A percentile compares a stretch with the other conserved stretches of the same genome.
phyloP scores from a whole-genome alignment of 2,329 filamentous ascomycete genomes.

The Fusarium kyushuense region DNA sequence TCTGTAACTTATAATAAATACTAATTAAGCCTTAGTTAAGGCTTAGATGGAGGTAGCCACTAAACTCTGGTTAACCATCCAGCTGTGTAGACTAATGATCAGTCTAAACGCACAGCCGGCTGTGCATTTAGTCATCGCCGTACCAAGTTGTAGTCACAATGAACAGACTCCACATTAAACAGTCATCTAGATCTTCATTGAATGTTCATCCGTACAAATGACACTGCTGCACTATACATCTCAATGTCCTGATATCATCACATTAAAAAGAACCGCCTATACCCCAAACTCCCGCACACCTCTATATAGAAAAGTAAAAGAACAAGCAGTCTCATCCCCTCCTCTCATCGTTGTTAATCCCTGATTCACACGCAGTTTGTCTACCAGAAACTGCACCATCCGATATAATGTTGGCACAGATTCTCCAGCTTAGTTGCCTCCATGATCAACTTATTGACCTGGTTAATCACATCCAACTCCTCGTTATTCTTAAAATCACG shows the following conservation, averaged over 20 bases:
- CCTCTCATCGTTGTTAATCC: background rate
- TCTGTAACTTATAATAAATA: too few relatives aligned
- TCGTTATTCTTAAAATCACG: slow-evolving; percentile 89
- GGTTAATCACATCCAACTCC: slow-evolving; percentile 85
- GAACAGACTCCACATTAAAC: too few relatives aligned
- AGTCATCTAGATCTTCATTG: too few relatives aligned
- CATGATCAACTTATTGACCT: slow-evolving; percentile 94
- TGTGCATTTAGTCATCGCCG: too few relatives aligned
- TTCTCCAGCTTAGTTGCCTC: slow-evolving; percentile 98
- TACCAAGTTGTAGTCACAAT: too few relatives aligned
- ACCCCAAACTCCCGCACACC: background rate
- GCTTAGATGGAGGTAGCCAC: too few relatives aligned
- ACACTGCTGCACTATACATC: background rate
- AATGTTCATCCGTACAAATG: background rate
- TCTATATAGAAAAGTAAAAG: background rate
- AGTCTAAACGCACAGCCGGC: too few relatives aligned
- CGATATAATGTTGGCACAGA: slow-evolving; percentile 98
- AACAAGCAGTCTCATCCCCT: background rate
- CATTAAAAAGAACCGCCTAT: background rate
- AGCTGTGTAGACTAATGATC: too few relatives aligned
- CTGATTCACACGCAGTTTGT: background rate
- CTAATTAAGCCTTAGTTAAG: too few relatives aligned
- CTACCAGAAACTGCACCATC: slow-evolving; percentile 99
- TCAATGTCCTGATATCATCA: background rate
- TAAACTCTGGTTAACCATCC: too few relatives aligned